Evolutionary conservation across 371 early-diverging fungal genomes (phyloP), one percentile per base, ranked within the genome.

Genomic region (Rhizopus delemar): DNA sequence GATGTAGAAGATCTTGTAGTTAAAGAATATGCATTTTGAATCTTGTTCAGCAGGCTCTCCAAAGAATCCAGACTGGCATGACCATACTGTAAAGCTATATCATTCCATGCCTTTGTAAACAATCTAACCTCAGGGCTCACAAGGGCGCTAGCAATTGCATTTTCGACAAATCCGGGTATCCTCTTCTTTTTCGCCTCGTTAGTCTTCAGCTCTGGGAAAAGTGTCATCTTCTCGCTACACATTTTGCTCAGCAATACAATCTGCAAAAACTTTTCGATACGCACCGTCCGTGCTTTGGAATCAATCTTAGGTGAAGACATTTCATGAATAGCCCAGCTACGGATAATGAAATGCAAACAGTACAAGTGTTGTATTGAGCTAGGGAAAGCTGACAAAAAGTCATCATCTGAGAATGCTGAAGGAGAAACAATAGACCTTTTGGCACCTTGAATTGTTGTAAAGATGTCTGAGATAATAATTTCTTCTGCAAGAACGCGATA

Each of bases 141-240:
- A 28, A 92, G 66, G 0, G 91, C 92, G 53, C 86, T 86, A 8
- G 87, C 83, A 11, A 92, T 74, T 0, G 92, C 88, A 34, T 86
- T 74, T 64, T 91, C 92, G 2, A 92, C 87, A 80, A 91, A 90
- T 0, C 90, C 88, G 7, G 91, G 92, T 11, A 90, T 83, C 13
- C 79, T 68, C 48, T 61, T 55, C 15, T 50, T 35, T 0, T 35
- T 51, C 5, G 62, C n/a, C 29, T 68, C 66, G 2, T 59, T 53
- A 12, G 62, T 65, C 32, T 63, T 63, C 32, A 77, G 41, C 12
- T 78, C 78, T 7, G 69, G 66, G 28, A 70, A 78, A 7, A 75
- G 36, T 7, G 35, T 65, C 59, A 77, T 71, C 12, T 57, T 68
- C 7, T 63, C 70, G 64, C 77, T 79, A 12, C 65, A 60, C 0